Conservation (phyloP, 176 grass and related monocot species). For the Pontederia paniculata region DNA sequence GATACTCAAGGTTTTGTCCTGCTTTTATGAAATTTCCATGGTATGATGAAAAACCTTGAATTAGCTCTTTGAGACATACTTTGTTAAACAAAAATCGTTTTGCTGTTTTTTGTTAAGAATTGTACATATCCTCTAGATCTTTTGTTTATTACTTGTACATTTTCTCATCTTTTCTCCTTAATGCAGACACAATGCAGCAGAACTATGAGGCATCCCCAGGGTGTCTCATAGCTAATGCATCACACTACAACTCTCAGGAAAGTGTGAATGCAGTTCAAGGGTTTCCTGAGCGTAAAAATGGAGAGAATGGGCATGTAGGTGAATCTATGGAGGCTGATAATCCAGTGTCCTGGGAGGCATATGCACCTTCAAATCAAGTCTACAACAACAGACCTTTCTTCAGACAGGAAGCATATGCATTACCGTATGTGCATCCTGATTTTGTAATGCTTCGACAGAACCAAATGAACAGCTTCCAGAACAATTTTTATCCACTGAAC, state of each 20-base stretch:
- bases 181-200: conserved; percentile 81
- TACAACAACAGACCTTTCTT: conserved; percentile 34
- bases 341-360: conserved; percentile 25
- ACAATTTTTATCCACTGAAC: conserved; percentile 47
- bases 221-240: conserved; percentile 51
- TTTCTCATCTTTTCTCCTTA: conserved; percentile 25
- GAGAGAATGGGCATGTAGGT: conserved; percentile 15
- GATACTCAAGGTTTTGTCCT: too few relatives aligned
- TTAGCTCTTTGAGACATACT: too few relatives aligned
- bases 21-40: too few relatives aligned
- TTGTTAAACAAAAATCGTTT: too few relatives aligned
- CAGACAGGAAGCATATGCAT: conserved; percentile 43
- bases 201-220: conserved; percentile 47
- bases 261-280: conserved; percentile 35
- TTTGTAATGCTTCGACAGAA: conserved; percentile 33
- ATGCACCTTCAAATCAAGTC: conserved; percentile 43
- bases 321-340: conserved; percentile 27
- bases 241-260: conserved; percentile 43
- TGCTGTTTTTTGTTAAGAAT: too few relatives aligned
- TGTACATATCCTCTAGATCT: too few relatives aligned
- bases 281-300: conserved; percentile 44
- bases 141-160: neutral
- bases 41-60: too few relatives aligned
- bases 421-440: conserved; percentile 53
- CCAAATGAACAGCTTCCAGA: conserved; percentile 34